These are phyloP conservation scores for Coemansia aciculifera DNA, from an alignment of 192 early-diverging fungal genomes.

Conservation along the genomic window DNA sequence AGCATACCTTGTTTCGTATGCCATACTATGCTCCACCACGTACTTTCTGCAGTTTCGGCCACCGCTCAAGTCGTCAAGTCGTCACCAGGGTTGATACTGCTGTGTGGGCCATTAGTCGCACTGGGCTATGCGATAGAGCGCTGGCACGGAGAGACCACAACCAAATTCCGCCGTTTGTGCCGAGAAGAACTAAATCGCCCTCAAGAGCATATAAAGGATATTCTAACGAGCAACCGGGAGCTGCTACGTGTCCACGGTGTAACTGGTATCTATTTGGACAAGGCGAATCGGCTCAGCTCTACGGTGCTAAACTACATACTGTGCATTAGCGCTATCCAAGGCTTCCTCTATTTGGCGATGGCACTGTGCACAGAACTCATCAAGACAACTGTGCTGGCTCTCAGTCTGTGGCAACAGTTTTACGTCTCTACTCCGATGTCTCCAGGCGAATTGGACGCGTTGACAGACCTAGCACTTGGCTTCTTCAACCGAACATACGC, in stretches of 20 bases:
- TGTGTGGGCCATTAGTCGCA: conserved; percentile 3
- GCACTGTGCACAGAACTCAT: neutral
- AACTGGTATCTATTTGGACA: neutral
- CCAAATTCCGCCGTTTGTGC: neutral
- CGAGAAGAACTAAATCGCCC: neutral
- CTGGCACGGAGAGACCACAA: neutral
- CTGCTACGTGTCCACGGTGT: conserved; percentile 17
- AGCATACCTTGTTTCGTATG: neutral
- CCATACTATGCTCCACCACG: neutral
- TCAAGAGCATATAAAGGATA: neutral
- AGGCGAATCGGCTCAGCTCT: neutral
- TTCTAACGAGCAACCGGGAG: too few relatives aligned
- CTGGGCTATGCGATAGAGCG: neutral
- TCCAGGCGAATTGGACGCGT: conserved; percentile 12
- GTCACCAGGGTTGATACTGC: neutral
- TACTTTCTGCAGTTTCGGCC: neutral
- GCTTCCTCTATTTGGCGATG: neutral
- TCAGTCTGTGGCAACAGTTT: neutral
- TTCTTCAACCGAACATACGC: neutral
- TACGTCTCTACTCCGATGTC: neutral
- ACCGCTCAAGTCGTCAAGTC: neutral
- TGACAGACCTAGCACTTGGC: neutral
- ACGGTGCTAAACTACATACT: neutral
- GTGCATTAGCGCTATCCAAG: neutral
- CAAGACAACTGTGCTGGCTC: neutral